A percentile compares a stretch with the other conserved stretches of the same genome.
phyloP scores from a whole-genome alignment of 805 yeast species.

The Starmerella powellii region DNA sequence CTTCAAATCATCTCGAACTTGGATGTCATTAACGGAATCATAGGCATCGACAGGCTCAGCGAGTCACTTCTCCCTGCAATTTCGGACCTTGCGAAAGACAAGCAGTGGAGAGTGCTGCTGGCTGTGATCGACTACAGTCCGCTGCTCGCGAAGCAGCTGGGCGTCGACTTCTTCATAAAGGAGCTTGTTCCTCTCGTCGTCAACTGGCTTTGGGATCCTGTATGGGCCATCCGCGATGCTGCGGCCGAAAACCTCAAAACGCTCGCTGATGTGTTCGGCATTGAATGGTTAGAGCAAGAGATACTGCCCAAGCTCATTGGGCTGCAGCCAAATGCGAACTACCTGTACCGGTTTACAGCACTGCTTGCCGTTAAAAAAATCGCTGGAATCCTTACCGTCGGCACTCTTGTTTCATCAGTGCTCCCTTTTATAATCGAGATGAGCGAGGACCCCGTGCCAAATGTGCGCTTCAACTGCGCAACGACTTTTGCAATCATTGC shows the following conservation, averaged over 20 bases:
- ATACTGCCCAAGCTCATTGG: constrained; percentile 64
- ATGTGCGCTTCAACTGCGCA: constrained; percentile 90
- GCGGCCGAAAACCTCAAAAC: constrained; percentile 76
- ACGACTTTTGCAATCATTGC: constrained; percentile 59
- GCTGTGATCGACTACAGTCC: constrained; percentile 97
- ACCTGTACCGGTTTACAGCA: constrained; percentile 84
- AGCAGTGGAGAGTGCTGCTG: constrained; percentile 93
- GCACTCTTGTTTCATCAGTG: constrained; percentile 48
- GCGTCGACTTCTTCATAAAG: constrained; percentile 83
- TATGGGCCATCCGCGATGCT: constrained; percentile 90
- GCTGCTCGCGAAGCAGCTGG: constrained; percentile 82
- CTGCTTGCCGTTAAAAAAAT: constrained; percentile 76
- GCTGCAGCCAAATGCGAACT: constrained; percentile 48
- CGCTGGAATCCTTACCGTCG: constrained; percentile 54
- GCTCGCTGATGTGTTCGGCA: constrained; percentile 77
- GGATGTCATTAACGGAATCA: constrained; percentile 83
- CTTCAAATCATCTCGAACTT: constrained; percentile 85
- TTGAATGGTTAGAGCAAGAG: constrained; percentile 82
- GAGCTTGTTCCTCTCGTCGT: constrained; percentile 81
- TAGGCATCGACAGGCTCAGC: constrained; percentile 79
- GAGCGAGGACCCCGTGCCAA: constrained; percentile 76
- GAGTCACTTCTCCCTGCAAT: constrained; percentile 90
- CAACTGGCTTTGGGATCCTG: constrained; percentile 99
- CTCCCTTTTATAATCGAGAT: constrained; percentile 69
- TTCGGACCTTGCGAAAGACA: constrained; percentile 88